These are phyloP conservation scores for Fennellomyces sp. DNA, from an alignment of 371 early-diverging fungal species.

Conservation along the genomic window DNA sequence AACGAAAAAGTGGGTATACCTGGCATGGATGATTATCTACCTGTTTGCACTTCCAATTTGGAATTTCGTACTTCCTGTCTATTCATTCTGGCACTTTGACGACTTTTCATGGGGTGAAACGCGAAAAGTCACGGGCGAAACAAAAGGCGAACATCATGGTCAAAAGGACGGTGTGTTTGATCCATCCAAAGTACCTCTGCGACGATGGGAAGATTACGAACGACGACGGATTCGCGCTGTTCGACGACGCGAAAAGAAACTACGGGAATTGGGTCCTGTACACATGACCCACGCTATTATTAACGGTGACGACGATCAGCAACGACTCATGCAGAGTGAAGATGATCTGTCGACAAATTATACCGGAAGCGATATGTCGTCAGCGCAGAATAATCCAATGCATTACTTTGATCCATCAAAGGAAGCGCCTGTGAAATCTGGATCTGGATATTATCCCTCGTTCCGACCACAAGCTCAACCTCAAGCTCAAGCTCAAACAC, in stretches of 20 bases:
- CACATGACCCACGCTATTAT: slow-evolving; percentile 18
- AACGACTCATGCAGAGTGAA: slow-evolving; percentile 2
- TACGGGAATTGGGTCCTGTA: slow-evolving; percentile 28
- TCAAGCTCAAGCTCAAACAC: too few relatives aligned
- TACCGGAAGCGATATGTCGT: slow-evolving; percentile 16
- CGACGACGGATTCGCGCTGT: slow-evolving; percentile 26
- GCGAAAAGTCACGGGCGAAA: slow-evolving; percentile 79
- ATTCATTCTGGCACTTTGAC: slow-evolving; percentile 99
- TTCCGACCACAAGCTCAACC: slow-evolving; percentile 18
- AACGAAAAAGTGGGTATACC: slow-evolving; percentile 80
- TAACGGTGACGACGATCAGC: slow-evolving; percentile 12
- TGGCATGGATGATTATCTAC: slow-evolving; percentile 90
- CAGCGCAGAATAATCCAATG: slow-evolving; percentile 13
- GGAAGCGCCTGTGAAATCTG: slow-evolving; percentile 30
- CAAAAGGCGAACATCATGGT: slow-evolving; percentile 73
- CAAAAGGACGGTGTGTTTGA: slow-evolving; percentile 50
- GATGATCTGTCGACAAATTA: slow-evolving; percentile 11
- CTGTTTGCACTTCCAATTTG: slow-evolving; percentile 92
- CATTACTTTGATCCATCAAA: slow-evolving; percentile 40
- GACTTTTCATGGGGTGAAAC: slow-evolving; percentile 99
- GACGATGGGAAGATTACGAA: slow-evolving; percentile 60
- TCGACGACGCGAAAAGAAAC: slow-evolving; percentile 54
- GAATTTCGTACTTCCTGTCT: slow-evolving; percentile 94
- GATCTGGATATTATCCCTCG: slow-evolving; percentile 27
- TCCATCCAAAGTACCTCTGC: slow-evolving; percentile 58